Percentiles rank a stretch among this genome's conserved stretches.
phyloP scores from a whole-genome alignment of 495 filamentous ascomycete species.

The Arthonia radiata region DNA sequence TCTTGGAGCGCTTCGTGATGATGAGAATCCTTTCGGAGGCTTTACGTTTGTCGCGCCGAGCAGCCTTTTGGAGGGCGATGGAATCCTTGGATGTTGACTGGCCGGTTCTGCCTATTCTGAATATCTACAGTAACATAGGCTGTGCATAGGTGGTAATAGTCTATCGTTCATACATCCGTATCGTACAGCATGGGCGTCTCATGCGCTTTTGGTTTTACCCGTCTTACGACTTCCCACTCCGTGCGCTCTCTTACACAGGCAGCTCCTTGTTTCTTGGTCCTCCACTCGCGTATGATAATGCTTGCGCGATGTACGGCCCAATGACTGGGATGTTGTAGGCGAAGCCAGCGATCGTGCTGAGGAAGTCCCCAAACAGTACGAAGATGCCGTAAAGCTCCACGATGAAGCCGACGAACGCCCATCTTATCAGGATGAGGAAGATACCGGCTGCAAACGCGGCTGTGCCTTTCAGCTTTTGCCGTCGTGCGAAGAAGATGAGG shows the following conservation, averaged over 20 bases:
- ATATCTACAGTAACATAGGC: no score
- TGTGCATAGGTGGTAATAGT: no score
- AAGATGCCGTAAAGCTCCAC: slow-evolving; percentile 85
- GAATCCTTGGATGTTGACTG: no score
- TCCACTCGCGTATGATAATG: no score
- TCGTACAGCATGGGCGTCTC: no score
- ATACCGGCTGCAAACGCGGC: slow-evolving; percentile 74
- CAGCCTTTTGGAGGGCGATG: slow-evolving; percentile 68
- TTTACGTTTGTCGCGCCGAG: slow-evolving; percentile 87
- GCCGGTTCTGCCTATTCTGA: no score
- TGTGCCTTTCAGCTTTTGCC: slow-evolving; percentile 76
- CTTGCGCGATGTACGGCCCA: no score
- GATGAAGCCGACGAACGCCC: slow-evolving; percentile 70
- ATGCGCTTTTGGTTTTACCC: no score
- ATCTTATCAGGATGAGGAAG: slow-evolving; percentile 59
- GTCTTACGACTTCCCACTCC: no score
- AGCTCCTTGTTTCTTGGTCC: no score
- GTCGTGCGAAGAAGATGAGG: slow-evolving; percentile 72
- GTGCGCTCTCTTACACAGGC: no score
- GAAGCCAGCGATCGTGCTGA: slow-evolving; percentile 76
- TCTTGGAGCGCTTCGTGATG: slow-evolving; percentile 16
- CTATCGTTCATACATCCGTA: no score
- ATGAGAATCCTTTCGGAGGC: slow-evolving; percentile 72
- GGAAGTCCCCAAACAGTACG: slow-evolving; percentile 84
- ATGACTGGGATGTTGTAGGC: slow-evolving; percentile 64